phyloP scores from a whole-genome alignment of 345 rosid genomes.

The Aquilaria malaccensis region DNA sequence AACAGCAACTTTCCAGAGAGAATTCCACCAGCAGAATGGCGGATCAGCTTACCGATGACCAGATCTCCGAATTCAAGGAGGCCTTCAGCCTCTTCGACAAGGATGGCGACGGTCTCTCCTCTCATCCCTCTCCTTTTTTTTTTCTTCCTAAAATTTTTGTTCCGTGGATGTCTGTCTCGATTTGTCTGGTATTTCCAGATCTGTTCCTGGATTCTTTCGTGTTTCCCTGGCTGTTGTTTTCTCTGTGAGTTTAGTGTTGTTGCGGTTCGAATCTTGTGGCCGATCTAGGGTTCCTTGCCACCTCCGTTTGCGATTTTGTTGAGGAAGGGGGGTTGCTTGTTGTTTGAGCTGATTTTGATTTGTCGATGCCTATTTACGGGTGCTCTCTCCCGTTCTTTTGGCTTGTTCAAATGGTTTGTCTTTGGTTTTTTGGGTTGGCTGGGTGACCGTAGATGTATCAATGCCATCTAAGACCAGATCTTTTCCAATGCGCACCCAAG shows the following conservation, averaged over 20 bases:
- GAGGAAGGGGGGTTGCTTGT: neutral
- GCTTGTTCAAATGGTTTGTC: neutral
- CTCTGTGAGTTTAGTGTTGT: neutral
- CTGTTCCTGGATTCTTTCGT: neutral
- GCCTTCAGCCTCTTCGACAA: constrained; percentile 19
- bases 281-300: constrained; percentile 11
- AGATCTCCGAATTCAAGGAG: constrained; percentile 23
- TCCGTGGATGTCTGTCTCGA: neutral
- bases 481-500: neutral
- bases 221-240: neutral
- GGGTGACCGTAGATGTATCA: constrained; percentile 1
- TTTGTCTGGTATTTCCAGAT: neutral
- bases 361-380: neutral
- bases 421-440: neutral
- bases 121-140: neutral
- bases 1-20: neutral
- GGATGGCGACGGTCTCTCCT: constrained; percentile 18
- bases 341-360: constrained; percentile 1
- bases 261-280: neutral
- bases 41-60: constrained; percentile 20
- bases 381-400: neutral
- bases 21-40: constrained; percentile 10
- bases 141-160: neutral
- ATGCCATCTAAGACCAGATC: neutral
- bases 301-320: neutral